phyloP scores from a whole-genome alignment of 306 rosid species.

The Castanea crenata region DNA sequence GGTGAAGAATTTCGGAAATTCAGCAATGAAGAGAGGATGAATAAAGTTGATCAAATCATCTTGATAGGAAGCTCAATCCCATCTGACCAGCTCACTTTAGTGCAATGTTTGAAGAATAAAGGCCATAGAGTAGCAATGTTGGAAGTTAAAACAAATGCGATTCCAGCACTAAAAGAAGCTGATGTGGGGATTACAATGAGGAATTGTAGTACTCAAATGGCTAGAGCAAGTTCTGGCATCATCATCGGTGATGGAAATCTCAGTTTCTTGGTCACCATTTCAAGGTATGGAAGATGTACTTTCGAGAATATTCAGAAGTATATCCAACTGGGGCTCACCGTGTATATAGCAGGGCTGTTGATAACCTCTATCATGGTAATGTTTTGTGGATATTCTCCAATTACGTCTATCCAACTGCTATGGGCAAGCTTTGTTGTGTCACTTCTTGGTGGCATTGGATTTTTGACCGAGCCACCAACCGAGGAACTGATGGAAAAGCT shows the following conservation, averaged over 20 bases:
- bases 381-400: background rate
- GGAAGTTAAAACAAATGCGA: conserved; percentile 8
- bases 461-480: conserved; percentile 12
- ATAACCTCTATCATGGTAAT: conserved; percentile 1
- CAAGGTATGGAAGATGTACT: conserved; percentile 19
- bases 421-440: conserved; percentile 5
- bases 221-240: background rate
- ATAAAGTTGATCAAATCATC: conserved; percentile 8
- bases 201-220: conserved; percentile 2
- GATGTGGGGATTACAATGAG: conserved; percentile 16
- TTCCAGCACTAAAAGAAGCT: conserved; percentile 26
- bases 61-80: conserved; percentile 7
- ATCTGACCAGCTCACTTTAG: background rate
- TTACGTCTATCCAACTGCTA: background rate
- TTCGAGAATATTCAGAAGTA: conserved; percentile 22
- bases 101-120: conserved; percentile 10
- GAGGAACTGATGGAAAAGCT: background rate
- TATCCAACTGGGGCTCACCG: conserved; percentile 25
- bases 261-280: background rate
- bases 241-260: background rate
- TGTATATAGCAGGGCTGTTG: conserved; percentile 14
- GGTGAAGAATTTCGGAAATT: background rate
- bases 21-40: conserved; percentile 7
- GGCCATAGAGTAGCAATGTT: conserved; percentile 8
- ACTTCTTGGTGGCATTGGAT: conserved; percentile 2